Conservation (phyloP, 2,329 filamentous ascomycete genomes). For the Fusarium anthophilum region DNA sequence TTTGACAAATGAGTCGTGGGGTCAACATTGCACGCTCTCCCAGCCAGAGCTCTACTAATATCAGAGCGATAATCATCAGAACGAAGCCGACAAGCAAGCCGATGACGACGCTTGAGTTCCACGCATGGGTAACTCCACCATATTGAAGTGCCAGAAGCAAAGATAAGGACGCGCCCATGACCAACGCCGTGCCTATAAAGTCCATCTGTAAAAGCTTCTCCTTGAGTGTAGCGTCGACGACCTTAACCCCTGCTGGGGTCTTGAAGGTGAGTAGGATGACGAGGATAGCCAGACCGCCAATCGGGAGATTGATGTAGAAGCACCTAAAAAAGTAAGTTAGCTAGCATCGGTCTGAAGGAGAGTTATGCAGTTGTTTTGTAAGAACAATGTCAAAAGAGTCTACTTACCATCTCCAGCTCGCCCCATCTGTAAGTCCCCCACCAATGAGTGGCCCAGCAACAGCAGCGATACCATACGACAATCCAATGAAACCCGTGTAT, state of each 20-base stretch:
- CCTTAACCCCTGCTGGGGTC: background rate
- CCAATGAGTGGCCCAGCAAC: background rate
- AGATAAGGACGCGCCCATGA: background rate
- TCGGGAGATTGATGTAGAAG: background rate
- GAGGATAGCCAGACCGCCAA: background rate
- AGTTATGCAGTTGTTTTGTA: accelerated
- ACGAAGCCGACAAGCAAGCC: background rate
- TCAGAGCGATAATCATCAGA: background rate
- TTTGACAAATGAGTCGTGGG: background rate
- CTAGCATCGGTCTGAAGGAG: accelerated
- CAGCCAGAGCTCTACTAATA: background rate
- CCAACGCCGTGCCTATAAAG: background rate
- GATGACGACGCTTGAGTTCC: background rate
- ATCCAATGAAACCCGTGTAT: background rate
- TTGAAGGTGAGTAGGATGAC: background rate
- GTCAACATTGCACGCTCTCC: background rate
- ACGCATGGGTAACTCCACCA: background rate
- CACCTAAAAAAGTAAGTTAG: background rate
- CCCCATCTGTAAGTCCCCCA: background rate
- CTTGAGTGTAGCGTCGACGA: background rate
- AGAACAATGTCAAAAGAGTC: accelerated
- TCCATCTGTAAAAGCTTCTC: background rate
- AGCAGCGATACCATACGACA: background rate
- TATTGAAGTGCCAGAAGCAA: background rate
- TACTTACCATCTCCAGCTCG: background rate